Conservation (phyloP, 495 filamentous ascomycete genomes). For the Podospora pseudocomata region DNA sequence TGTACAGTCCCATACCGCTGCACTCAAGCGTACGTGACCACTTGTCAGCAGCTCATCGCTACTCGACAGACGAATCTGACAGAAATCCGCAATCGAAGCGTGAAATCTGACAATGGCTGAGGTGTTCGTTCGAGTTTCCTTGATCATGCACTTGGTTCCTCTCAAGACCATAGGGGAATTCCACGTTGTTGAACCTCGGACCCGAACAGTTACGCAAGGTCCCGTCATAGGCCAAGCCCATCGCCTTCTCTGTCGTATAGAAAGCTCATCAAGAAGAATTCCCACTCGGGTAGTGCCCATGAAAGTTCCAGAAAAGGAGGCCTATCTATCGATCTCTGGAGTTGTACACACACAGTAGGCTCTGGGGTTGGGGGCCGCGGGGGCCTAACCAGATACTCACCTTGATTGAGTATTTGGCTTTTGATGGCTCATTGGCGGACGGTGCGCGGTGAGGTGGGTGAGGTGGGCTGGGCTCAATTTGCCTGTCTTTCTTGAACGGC, state of each 20-base stretch:
- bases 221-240: background rate
- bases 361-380: background rate
- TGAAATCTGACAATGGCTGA: background rate
- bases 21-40: no score
- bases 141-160: no score
- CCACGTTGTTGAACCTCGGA: background rate
- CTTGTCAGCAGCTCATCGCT: no score
- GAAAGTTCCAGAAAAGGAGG: no score
- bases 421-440: background rate
- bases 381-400: background rate
- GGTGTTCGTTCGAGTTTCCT: background rate
- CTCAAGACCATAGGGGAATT: background rate
- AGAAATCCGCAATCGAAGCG: background rate
- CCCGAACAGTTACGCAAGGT: background rate
- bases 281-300: background rate
- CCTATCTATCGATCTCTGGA: background rate
- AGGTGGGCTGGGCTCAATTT: background rate
- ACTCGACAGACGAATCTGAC: background rate
- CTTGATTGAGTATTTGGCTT: background rate
- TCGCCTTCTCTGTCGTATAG: background rate
- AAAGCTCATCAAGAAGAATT: background rate
- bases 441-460: background rate
- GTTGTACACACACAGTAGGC: background rate
- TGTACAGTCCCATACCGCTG: background rate
- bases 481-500: background rate